Base-by-base conservation (phyloP, 2,329 filamentous ascomycete genomes). In the Aspergillus aculeatus region DNA sequence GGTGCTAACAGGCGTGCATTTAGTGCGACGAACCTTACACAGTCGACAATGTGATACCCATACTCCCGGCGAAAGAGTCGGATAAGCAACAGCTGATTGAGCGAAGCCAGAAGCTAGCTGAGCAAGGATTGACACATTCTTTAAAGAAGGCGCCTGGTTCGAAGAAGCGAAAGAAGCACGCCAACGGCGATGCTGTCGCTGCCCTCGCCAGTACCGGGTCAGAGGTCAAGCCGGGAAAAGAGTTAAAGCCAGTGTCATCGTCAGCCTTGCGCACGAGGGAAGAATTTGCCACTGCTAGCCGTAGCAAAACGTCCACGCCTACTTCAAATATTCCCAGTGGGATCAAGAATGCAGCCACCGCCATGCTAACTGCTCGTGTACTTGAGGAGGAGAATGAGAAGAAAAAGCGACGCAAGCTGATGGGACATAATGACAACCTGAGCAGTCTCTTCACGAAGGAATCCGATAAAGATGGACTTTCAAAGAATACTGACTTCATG, bases 301-400 rank as follows among this genome's bases (percentile, higher is more conserved):
- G 66, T 24, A 73, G 71, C 61, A 68, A 68, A 50, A 69, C 70
- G 54, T 66, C 74, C 4, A 79, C 72, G 0, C 65, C 72, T 21
- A 73, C 74, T 1, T 63, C 76, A 4, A 57, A 38, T n/a, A 61
- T 64, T 5, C 73, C 75, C 5, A 77, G 82, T 56, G 86, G 89
- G 11, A 96, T 98, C 75, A 96, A 96, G 74, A 96, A 98, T 68
- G 82, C 91, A 0, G 85, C 91, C 57, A 95, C 95, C 0, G 93
- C 94, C 0, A 89, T 87, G 3, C 78, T 99, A 48, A 96, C 94
- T 0, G 90, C 90, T 0, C 92, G 88, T 67, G 93, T 99, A 0
- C 75, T 98, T 26, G 89, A 89, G 24, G 94, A 98, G 69, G 91
- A 97, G 73, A 90, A 94, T 54, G 87, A 89, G 69, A 83, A 85